These are phyloP conservation scores for Plasmodium ovale DNA, from an alignment of 169 alveolate species.

Conservation along the genomic window DNA sequence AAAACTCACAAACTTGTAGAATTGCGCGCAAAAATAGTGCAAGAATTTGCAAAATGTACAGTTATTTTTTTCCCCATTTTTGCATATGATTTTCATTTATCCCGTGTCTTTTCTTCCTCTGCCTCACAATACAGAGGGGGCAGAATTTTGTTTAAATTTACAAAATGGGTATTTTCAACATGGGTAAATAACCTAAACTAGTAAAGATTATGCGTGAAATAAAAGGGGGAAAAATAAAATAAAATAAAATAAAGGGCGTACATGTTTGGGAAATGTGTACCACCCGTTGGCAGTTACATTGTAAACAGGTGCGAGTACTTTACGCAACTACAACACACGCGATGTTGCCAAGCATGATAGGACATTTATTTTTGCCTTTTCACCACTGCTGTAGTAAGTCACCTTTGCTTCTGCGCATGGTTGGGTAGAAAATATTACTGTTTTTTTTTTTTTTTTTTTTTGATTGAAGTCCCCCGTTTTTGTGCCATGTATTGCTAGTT, in stretches of 20 bases:
- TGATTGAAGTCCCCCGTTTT: too few relatives aligned
- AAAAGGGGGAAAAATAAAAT: background rate
- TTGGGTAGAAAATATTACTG: too few relatives aligned
- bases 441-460: too few relatives aligned
- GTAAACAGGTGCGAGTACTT: too few relatives aligned
- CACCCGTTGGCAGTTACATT: too few relatives aligned
- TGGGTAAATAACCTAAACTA: background rate
- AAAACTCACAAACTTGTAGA: conserved; percentile 22
- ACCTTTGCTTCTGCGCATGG: too few relatives aligned
- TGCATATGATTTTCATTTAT: background rate
- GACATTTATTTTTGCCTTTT: too few relatives aligned
- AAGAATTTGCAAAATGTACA: background rate
- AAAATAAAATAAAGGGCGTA: background rate
- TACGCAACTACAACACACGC: too few relatives aligned
- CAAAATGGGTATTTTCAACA: background rate
- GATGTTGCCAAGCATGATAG: too few relatives aligned
- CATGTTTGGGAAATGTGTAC: too few relatives aligned
- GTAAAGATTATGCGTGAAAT: background rate
- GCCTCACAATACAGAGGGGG: background rate
- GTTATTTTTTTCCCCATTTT: conserved; percentile 4
- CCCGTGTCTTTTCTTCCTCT: background rate
- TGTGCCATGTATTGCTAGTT: too few relatives aligned
- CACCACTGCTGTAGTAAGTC: too few relatives aligned
- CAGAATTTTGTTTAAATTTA: background rate
- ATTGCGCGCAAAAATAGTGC: conserved; percentile 7